Conservation (phyloP, 495 filamentous ascomycete genomes). For the Podospora tetraspora region DNA sequence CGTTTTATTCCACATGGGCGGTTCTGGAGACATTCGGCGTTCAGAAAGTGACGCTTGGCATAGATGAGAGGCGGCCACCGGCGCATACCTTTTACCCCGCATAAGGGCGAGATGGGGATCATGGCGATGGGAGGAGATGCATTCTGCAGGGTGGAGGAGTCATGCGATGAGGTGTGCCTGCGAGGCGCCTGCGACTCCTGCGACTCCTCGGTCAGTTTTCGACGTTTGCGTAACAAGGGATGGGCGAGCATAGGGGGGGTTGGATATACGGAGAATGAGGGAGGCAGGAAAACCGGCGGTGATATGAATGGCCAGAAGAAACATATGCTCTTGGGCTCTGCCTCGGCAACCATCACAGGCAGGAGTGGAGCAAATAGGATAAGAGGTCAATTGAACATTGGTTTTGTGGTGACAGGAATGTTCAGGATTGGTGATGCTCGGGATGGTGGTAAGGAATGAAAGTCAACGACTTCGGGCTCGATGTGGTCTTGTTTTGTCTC, state of each 20-base stretch:
- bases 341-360: neutral
- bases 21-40: conserved; percentile 19
- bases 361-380: neutral
- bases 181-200: neutral
- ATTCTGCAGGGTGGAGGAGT: neutral
- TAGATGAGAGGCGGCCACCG: conserved; percentile 25
- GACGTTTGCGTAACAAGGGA: neutral
- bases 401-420: neutral
- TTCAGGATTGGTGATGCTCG: neutral
- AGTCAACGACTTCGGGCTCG: neutral
- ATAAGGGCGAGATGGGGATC: neutral
- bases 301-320: neutral
- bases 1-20: conserved; percentile 8
- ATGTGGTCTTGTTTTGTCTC: neutral
- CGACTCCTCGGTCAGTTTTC: neutral
- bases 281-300: neutral
- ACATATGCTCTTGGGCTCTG: neutral
- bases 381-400: neutral
- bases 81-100: conserved; percentile 12
- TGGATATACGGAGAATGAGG: neutral
- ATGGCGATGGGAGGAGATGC: neutral
- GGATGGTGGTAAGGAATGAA: neutral
- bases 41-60: conserved; percentile 15
- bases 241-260: neutral
- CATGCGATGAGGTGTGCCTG: neutral